phyloP scores from a whole-genome alignment of 345 rosid genomes.

The Eucalyptus curtisii region DNA sequence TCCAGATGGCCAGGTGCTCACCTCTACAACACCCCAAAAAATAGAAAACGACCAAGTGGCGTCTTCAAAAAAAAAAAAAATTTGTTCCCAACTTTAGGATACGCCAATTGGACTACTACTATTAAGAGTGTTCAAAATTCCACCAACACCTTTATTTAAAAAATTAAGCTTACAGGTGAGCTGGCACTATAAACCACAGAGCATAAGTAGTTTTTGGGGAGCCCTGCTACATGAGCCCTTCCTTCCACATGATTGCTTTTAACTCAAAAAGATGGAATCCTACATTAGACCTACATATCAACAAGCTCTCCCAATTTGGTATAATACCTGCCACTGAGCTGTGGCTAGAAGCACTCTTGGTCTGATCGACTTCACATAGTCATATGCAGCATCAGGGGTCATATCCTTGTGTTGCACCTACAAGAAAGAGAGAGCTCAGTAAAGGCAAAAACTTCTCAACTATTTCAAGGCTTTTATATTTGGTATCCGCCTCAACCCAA shows the following conservation, averaged over 20 bases:
- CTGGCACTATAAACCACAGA: not conserved
- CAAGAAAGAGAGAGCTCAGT: not conserved
- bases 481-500: not conserved
- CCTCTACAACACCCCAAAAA: not conserved
- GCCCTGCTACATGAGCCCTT: not conserved
- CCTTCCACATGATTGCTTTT: not conserved
- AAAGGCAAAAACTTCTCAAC: not conserved
- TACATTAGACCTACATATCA: not conserved
- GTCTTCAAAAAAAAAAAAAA: not conserved
- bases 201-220: not conserved
- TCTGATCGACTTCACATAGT: slow-evolving; percentile 63
- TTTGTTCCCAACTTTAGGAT: not conserved
- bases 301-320: not conserved
- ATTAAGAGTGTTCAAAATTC: not conserved
- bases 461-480: not conserved
- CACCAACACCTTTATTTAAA: not conserved
- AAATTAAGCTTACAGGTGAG: not conserved
- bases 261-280: not conserved
- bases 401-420: slow-evolving; percentile 77
- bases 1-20: not conserved
- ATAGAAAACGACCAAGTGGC: not conserved
- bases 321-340: slow-evolving; percentile 79
- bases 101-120: not conserved
- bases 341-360: slow-evolving; percentile 89
- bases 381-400: slow-evolving; percentile 83